Evolutionary conservation across 345 rosid species (phyloP), one percentile per base, ranked within the genome.

Genomic region (Acer negundo): DNA sequence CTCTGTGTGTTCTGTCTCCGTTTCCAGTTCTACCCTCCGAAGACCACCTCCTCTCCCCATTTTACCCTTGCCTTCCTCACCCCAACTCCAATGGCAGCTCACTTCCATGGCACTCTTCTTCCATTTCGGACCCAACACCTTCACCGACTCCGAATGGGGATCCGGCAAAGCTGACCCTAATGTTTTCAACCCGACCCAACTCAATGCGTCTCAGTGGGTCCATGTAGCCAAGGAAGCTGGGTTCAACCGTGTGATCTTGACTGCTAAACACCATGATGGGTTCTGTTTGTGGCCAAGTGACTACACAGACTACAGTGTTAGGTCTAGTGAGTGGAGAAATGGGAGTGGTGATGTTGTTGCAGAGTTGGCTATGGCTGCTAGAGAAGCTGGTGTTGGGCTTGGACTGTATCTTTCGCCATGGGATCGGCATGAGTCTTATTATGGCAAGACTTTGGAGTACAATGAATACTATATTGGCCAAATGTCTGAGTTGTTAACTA

Each of bases 251-350:
- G 84, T 95, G 55, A 87, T 93, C 64, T 91, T 95, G 75, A 95
- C 98, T 0, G 93, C 96, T 4, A 95, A 95, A 63, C 98, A 95
- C 88, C 98, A 92, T 74, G 99, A 95, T 62, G 99, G 99, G n/a
- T 93, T 95, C 83, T 95, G 97, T 67, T 83, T 95, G 78, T 95
- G 98, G 99, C 97, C 94, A 2, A 87, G 86, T 62, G 86, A 81
- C 46, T 93, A 86, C 84, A 93, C 96, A 0, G 83, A 92, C n/a
- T 93, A 91, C 84, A 89, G 93, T 20, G 96, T 93, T 51, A 87
- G 78, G 86, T 84, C 94, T 0, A 86, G 93, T 73, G 74, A 88
- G 11, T 95, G 94, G 94, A 81, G 87, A 72, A 63, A 74, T 77
- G 97, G 98, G 42, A 24, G 58, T 24, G 97, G 99, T 4, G 97